A percentile compares a stretch with the other conserved stretches of the same genome.
Conservation (phyloP, 2,329 filamentous ascomycete genomes). For the Xylariaceae sp. region DNA sequence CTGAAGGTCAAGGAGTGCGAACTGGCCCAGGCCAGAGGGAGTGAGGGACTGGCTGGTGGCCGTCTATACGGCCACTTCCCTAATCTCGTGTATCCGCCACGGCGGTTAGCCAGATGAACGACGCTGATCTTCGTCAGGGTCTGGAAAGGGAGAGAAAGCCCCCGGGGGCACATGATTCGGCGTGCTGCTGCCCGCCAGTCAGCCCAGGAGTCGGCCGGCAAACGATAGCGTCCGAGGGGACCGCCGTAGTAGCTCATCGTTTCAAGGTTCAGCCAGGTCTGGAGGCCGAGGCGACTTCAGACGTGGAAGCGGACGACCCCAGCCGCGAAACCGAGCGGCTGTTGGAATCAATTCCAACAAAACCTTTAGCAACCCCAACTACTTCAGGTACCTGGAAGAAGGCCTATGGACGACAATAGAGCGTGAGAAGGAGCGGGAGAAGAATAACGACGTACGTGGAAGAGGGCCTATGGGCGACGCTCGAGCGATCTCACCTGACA, state of each 20-base stretch:
- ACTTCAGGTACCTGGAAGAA: conserved; percentile 16
- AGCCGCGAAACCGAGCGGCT: conserved; percentile 8
- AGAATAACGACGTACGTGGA: not conserved
- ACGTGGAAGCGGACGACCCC: not conserved
- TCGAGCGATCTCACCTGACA: too few species aligned
- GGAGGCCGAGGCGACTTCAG: conserved; percentile 5
- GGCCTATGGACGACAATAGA: conserved; percentile 13
- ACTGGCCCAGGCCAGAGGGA: too few species aligned
- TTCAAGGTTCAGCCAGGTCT: conserved; percentile 14
- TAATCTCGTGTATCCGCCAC: too few species aligned
- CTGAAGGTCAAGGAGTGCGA: conserved; percentile 99
- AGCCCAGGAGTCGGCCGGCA: too few species aligned
- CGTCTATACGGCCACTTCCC: too few species aligned
- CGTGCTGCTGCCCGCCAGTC: too few species aligned
- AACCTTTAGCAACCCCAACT: conserved; percentile 12
- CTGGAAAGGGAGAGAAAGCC: too few species aligned
- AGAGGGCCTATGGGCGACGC: conserved; percentile 21
- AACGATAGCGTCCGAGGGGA: conserved; percentile 18
- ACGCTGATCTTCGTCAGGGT: too few species aligned
- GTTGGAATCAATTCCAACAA: conserved; percentile 21
- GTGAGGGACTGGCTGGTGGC: too few species aligned
- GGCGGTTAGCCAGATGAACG: too few species aligned
- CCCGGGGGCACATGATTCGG: too few species aligned
- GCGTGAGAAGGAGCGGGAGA: too few species aligned
- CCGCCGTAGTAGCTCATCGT: conserved; percentile 14